A percentile compares a stretch with the other conserved stretches of the same genome.
Evolutionary conservation across 441 rosid species (phyloP).

Genomic region (Cnidoscolus chayamansa): DNA sequence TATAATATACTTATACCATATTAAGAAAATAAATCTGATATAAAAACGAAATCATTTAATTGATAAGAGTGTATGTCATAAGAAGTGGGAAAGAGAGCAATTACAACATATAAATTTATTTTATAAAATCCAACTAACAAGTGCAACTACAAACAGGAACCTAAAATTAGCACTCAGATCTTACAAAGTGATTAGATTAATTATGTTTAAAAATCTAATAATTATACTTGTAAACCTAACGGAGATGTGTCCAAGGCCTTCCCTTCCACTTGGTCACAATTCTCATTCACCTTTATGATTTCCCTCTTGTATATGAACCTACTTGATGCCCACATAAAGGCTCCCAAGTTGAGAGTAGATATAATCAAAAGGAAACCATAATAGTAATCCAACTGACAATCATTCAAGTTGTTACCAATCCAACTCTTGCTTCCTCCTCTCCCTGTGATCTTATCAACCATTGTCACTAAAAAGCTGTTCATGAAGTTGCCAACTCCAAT

Average conservation of each 20-base stretch:
- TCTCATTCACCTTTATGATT: constrained; percentile 36
- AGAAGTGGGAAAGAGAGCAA: too few species aligned
- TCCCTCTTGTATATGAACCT: constrained; percentile 66
- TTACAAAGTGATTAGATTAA: not conserved
- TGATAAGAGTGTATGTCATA: too few species aligned
- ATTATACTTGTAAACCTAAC: constrained; percentile 45
- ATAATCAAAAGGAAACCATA: constrained; percentile 70
- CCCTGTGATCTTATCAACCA: constrained; percentile 58
- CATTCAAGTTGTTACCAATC: constrained; percentile 81
- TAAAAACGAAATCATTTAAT: too few species aligned
- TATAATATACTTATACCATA: too few species aligned
- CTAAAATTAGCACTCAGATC: constrained; percentile 2
- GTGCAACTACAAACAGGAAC: not conserved
- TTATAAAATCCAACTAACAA: not conserved
- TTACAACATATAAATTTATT: not conserved
- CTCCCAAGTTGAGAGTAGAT: constrained; percentile 53
- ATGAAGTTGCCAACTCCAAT: constrained; percentile 81
- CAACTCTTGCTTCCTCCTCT: constrained; percentile 53
- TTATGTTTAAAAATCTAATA: too few species aligned
- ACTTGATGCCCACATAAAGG: constrained; percentile 61
- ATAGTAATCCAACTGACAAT: constrained; percentile 70
- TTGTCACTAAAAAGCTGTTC: constrained; percentile 69
- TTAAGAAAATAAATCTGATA: too few species aligned
- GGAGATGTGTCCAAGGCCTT: constrained; percentile 53
- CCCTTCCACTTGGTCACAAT: constrained; percentile 42